Percentiles rank a stretch among this genome's conserved stretches.
These are phyloP conservation scores for Podospora australis DNA, from an alignment of 495 filamentous ascomycete species.

Conservation along the genomic window DNA sequence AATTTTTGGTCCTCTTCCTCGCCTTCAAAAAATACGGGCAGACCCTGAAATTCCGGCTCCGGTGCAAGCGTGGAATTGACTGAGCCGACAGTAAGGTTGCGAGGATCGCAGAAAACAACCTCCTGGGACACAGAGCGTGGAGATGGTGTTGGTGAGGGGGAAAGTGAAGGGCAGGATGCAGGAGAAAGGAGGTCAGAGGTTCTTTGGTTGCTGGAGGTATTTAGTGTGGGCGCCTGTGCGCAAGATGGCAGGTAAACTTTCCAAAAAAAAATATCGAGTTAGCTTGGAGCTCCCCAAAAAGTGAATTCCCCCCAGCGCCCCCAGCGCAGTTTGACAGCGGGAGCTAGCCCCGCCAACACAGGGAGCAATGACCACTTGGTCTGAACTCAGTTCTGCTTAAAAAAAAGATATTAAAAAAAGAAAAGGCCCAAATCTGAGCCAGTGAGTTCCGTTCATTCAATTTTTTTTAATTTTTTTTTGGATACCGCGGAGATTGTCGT, in stretches of 20 bases:
- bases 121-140: slow-evolving; percentile 63
- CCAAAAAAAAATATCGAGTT: slow-evolving; percentile 25
- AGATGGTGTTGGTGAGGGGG: slow-evolving; percentile 73
- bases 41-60: slow-evolving; percentile 61
- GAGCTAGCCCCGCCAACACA: background rate
- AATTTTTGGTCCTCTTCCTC: slow-evolving; percentile 75
- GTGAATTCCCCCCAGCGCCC: slow-evolving; percentile 3
- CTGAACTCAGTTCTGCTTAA: no score
- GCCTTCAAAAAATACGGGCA: slow-evolving; percentile 50
- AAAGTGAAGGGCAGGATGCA: slow-evolving; percentile 76
- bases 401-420: no score
- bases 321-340: background rate
- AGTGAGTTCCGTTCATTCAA: background rate
- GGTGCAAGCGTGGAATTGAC: slow-evolving; percentile 48
- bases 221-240: slow-evolving; percentile 27
- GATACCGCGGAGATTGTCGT: no score
- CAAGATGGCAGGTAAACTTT: slow-evolving; percentile 78
- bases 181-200: slow-evolving; percentile 66
- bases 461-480: no score
- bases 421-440: no score
- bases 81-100: slow-evolving; percentile 76
- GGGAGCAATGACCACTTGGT: background rate
- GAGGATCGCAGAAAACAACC: slow-evolving; percentile 88
- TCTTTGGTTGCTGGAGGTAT: slow-evolving; percentile 56
- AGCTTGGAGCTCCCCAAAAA: slow-evolving; percentile 25